Conservation (phyloP, 768 basidiomycete genomes). For the Galerina marginata region DNA sequence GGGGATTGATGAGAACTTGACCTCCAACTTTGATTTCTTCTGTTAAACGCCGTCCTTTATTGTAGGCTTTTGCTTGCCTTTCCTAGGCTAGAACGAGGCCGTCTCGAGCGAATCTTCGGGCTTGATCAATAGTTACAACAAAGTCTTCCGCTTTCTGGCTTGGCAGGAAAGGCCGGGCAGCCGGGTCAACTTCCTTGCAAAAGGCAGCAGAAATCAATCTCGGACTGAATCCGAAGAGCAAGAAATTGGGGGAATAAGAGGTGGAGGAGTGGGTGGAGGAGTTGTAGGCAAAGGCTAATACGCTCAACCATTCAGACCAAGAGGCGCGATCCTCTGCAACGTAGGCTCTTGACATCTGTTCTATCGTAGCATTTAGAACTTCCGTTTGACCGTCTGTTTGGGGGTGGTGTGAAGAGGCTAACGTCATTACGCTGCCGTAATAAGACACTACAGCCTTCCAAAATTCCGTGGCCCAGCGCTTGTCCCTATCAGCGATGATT, state of each 20-base stretch:
- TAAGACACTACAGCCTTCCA: constrained; percentile 28
- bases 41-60: too few relatives aligned
- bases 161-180: too few relatives aligned
- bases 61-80: too few relatives aligned
- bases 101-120: too few relatives aligned
- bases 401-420: constrained; percentile 23
- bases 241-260: constrained; percentile 1
- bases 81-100: too few relatives aligned
- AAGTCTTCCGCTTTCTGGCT: too few relatives aligned
- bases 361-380: neutral
- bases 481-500: constrained; percentile 26
- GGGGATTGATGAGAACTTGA: too few relatives aligned
- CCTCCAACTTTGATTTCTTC: too few relatives aligned
- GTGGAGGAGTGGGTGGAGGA: constrained; percentile 7
- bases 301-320: constrained; percentile 4
- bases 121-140: too few relatives aligned
- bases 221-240: neutral
- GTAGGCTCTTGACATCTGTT: constrained; percentile 11
- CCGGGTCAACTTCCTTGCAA: too few relatives aligned
- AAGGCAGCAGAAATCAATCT: too few relatives aligned
- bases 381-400: constrained; percentile 7
- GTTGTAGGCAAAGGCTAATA: constrained; percentile 10
- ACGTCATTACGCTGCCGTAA: constrained; percentile 22
- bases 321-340: neutral
- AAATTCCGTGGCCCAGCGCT: constrained; percentile 28